Evolutionary conservation across 1,284 basidiomycete species (phyloP).

Genomic region (Cutaneotrichosporon cavernicola): DNA sequence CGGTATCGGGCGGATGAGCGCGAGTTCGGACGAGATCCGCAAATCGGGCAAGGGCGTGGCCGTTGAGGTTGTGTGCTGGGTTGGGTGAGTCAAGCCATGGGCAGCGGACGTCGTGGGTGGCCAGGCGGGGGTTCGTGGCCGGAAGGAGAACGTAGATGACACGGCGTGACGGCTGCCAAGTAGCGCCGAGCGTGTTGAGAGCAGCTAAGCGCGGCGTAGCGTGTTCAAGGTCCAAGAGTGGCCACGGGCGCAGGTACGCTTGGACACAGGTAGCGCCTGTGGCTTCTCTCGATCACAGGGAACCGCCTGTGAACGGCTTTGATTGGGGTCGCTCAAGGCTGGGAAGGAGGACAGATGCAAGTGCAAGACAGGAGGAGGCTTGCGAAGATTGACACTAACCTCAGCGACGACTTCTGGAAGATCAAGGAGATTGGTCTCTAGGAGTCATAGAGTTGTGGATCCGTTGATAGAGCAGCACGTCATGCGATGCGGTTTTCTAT

Average conservation of each 20-base stretch:
- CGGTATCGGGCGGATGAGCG: slow-evolving; percentile 79
- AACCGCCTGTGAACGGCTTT: too few relatives aligned
- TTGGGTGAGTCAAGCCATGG: slow-evolving; percentile 43
- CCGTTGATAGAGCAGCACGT: not conserved
- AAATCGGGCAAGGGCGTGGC: slow-evolving; percentile 85
- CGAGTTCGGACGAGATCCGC: slow-evolving; percentile 85
- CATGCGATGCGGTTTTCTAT: not conserved
- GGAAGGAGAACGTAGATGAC: not conserved
- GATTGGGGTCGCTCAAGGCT: not conserved
- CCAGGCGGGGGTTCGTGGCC: not conserved
- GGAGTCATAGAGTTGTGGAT: not conserved
- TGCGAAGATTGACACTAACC: not conserved
- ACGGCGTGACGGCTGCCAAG: not conserved
- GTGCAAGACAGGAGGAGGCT: not conserved
- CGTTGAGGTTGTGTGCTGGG: slow-evolving; percentile 70
- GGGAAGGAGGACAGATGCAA: not conserved
- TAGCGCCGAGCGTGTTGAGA: too few relatives aligned
- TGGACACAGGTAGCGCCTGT: too few relatives aligned
- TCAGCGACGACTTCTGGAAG: slow-evolving; percentile 1
- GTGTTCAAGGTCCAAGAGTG: too few relatives aligned
- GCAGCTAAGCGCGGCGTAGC: too few relatives aligned
- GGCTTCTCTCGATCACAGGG: too few relatives aligned
- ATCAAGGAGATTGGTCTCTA: not conserved
- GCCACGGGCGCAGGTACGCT: too few relatives aligned
- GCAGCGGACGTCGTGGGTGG: not conserved